Base-by-base conservation (phyloP, 352 stramenopile genomes). In the Phytophthora aleatoria region DNA sequence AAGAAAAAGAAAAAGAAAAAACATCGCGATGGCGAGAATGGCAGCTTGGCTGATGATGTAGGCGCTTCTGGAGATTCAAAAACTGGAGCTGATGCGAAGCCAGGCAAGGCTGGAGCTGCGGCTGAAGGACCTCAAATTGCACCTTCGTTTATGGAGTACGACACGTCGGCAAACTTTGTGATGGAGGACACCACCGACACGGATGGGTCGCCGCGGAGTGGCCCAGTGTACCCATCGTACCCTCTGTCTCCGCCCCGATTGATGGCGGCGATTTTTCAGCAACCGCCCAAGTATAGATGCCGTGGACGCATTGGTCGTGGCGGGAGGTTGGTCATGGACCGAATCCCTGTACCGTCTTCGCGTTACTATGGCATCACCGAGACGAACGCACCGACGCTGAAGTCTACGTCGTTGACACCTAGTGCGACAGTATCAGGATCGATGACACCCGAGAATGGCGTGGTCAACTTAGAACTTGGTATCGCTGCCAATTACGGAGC, bases 1-100 rank as follows among this genome's bases (percentile, higher is more conserved):
- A 83, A 83, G 58, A 76, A 61, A 43, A 84, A 85, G 63, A 92
- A 89, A 64, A 91, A 88, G 65, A 91, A 91, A 57, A 89, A 88
- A 69, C 77, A 90, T 51, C 74, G 80, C 30, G 74, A 89, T 13
- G 61, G 74, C 11, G 71, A 79, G 44, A 77, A 74, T 30, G 65
- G 51, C 12, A 66, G 30, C 11, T 48, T 61, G n/a, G 7, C 41
- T 30, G 57, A 20, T 27, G 57, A 64, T n/a, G 30, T 13, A 11
- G 35, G 13, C 11, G 35, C 30, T 45, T 59, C 51, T 27, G 59
- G 47, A 36, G 68, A 69, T 52, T 43, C 38, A 33, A 71, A 67
- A 12, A 4, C 45, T 42, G 54, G 52, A 43, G 31, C 48, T 15
- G 56, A 69, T 48, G 36, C 28, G 7, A 72, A 72, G 27, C 13